A percentile compares a stretch with the other conserved stretches of the same genome.
Conservation (phyloP, 306 rosid species). For the Cicer bijugum region DNA sequence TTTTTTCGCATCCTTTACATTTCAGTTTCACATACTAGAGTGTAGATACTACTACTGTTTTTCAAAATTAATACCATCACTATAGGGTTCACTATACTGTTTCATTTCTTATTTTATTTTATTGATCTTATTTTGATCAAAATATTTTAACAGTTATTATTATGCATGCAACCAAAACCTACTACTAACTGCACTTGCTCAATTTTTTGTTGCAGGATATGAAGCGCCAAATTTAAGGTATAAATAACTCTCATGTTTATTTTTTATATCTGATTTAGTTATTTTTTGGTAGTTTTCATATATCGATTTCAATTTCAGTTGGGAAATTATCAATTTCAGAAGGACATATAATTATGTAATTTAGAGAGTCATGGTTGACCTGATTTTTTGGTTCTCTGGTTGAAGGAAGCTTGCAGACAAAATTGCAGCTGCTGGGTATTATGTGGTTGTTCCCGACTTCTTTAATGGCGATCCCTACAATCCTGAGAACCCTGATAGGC, state of each 20-base stretch:
- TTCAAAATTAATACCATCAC: not conserved
- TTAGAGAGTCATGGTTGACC: slow-evolving; percentile 5
- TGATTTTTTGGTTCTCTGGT: slow-evolving; percentile 24
- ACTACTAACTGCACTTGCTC: slow-evolving; percentile 24
- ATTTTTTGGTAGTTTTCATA: not conserved
- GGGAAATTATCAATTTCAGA: slow-evolving; percentile 6
- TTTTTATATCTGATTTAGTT: not conserved
- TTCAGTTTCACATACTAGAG: not conserved
- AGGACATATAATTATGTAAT: slow-evolving; percentile 1
- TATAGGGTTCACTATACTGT: not conserved
- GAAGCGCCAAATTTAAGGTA: slow-evolving; percentile 86
- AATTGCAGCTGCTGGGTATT: slow-evolving; percentile 75
- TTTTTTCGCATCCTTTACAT: not conserved
- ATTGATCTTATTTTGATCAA: not conserved
- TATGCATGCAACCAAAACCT: not conserved
- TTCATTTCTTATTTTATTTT: not conserved
- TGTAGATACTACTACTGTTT: no score
- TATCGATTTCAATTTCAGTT: not conserved
- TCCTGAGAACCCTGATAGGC: slow-evolving; percentile 44
- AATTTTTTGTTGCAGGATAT: slow-evolving; percentile 62
- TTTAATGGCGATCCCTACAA: slow-evolving; percentile 65
- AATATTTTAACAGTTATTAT: not conserved
- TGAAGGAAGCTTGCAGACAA: slow-evolving; percentile 85
- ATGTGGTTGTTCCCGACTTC: slow-evolving; percentile 76
- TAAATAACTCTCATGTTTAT: not conserved